Evolutionary conservation across 495 filamentous ascomycete species (phyloP).

Genomic region (Penicillium waksmanii): DNA sequence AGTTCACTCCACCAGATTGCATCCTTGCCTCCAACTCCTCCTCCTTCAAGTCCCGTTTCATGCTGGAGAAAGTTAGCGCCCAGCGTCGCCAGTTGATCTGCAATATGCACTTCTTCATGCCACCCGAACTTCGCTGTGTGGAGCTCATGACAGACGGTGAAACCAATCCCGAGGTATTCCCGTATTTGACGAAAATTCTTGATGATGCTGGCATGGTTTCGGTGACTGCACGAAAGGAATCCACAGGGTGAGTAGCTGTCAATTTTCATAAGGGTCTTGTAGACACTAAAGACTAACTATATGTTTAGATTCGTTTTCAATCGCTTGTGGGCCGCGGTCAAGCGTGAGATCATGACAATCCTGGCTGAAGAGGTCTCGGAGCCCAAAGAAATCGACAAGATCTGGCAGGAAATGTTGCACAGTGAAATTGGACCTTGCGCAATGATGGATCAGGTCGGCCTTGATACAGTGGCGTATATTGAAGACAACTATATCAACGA

Average conservation of each 20-base stretch:
- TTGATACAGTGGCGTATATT: constrained; percentile 43
- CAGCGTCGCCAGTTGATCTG: constrained; percentile 36
- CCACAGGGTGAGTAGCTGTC: constrained; percentile 42
- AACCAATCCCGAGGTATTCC: constrained; percentile 39
- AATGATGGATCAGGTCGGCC: constrained; percentile 37
- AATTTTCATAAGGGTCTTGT: too few species aligned
- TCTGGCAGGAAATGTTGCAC: constrained; percentile 39
- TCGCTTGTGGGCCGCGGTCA: constrained; percentile 61
- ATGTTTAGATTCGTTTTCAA: constrained; percentile 54
- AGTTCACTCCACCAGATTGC: constrained; percentile 41
- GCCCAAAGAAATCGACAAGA: constrained; percentile 51
- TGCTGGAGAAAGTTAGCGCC: constrained; percentile 44
- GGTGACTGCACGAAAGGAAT: constrained; percentile 44
- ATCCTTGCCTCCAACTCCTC: constrained; percentile 57
- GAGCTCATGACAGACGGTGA: constrained; percentile 56
- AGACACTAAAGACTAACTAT: too few species aligned
- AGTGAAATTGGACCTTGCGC: constrained; percentile 28
- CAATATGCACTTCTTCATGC: constrained; percentile 56
- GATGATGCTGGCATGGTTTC: constrained; percentile 45
- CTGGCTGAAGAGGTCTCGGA: constrained; percentile 52
- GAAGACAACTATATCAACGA: constrained; percentile 48
- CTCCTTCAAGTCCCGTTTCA: constrained; percentile 49
- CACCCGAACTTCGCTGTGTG: constrained; percentile 43
- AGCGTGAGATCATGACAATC: constrained; percentile 55
- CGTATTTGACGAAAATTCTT: constrained; percentile 38